Evolutionary conservation across 768 basidiomycete genomes (phyloP), one percentile per base, ranked within the genome.

Genomic region (Auricularia sp.): DNA sequence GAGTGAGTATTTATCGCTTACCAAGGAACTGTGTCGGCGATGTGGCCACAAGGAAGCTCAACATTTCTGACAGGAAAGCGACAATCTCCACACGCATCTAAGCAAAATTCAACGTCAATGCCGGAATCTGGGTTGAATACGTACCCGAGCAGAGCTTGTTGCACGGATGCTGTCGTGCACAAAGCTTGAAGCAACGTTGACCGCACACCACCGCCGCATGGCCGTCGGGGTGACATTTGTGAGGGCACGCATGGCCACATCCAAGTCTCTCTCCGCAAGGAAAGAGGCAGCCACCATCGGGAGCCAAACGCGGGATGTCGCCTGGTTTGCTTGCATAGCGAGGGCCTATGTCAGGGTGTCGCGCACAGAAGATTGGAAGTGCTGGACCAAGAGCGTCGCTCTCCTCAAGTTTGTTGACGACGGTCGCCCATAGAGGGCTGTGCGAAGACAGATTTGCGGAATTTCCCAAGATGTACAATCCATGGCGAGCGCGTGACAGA

Each of bases 401-500:
- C 2, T 67, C 68, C 42, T 84, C 80, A 53, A 91, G 75, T 67
- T 86, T 80, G n/a, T 84, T 78, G 1, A 88, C 72, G 14, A 89
- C 77, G 0, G 71, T 74, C 0, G 70, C 71, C 90, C 88, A 91
- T 74, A 86, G 87, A 10, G 70, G 61, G 65, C 81, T 84, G 64
- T 74, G 77, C 16, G 77, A 73, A 3, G 80, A 74, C 53, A 88
- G 70, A 51, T 84, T 81, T 0, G 78, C 71, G 0, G 86, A 83
- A 62, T 90, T 89, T 29, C 90, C 90, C 3, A 91, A 73, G 36
- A 92, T 82, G 69, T 80, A 91, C 1, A 92, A 74, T 3, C 90
- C 90, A 66, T 91, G 83, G 61, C 83, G 81, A 3, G 90, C 89
- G 23, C 90, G 80, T 23, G 88, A 90, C 3, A 91, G 71, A 0